Evolutionary conservation across 768 basidiomycete species (phyloP), one percentile per base, ranked within the genome.

Genomic region (Tricholoma hemisulphureum): DNA sequence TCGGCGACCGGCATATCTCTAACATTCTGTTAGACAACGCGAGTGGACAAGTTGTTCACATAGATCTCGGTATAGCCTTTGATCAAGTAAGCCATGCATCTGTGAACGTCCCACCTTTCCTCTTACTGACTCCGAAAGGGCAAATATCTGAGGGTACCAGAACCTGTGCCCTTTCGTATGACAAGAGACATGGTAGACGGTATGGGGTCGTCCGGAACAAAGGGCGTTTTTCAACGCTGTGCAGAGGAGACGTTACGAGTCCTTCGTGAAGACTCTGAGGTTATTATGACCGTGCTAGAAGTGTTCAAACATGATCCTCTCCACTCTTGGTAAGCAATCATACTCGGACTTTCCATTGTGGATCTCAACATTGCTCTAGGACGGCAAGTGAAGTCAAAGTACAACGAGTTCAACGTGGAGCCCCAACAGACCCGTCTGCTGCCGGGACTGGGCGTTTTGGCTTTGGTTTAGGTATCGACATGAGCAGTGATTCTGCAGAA

Each of bases 271-370:
- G 83, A 87, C 9, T 91, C 92, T 0, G 89, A 87, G 31, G 85
- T 96, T 45, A 88, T 99, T 66, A 85, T 95, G 82, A 98, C 95
- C 1, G 90, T 99, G 3, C 79, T 99, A 34, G 95, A 97, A 66
- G 96, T 98, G 13, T 97, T 98, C 84, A 93, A 91, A 70, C 85
- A 96, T 67, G 96, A 99, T 70, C 96, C 97, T 5, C 80, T 99
- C 18, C 91, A 98, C 65, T 88, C 85, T 28, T 98, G 96, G 95
- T 93, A 43, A 21, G 50, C 32, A 11, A 20, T 6, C 24, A 11
- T 35, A 18, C 56, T 23, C n/a, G 31, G 14, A 51, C 34, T 45
- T 10, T 24, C n/a, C n/a, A 14, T 26, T 51, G 1, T 31, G 35
- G 9, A 53, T 18, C 35, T 51, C 28, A 18, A 34, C 20, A 54